Evolutionary conservation across 805 yeast genomes (phyloP), one percentile per base, ranked within the genome.

Genomic region (Lachancea cidri): DNA sequence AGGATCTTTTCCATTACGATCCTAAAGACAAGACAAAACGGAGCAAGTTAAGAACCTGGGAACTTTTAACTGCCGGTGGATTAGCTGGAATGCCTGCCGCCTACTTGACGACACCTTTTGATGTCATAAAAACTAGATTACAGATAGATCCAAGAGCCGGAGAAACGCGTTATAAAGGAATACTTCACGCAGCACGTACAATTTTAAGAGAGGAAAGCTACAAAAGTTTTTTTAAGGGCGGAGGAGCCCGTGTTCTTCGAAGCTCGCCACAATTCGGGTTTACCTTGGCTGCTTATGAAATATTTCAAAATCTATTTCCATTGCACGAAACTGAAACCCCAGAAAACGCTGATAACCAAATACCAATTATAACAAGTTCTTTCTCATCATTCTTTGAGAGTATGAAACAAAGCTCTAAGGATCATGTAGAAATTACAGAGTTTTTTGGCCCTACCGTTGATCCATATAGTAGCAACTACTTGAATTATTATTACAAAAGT

Each of bases 21-120:
- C 95, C 95, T 4, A 60, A 67, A 36, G 77, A 76, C 55, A 73
- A 77, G 19, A 72, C 72, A 41, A 75, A 79, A 53, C 71, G 75
- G 52, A 72, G 69, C 35, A 72, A 74, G 47, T 75, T 89, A 45
- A 79, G 78, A 47, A 78, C 94, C 20, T 81, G 91, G 83, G 95
- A 91, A 65, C 70, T 93, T 49, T 74, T 91, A 45, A 62, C 77
- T 4, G 77, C 94, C 46, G 98, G 98, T 64, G 97, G 95, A 8
- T 61, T 89, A 48, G 98, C 98, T 11, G 98, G 98, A 60, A 87
- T 94, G 71, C 98, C 98, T 7, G 94, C 98, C 22, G 98, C 98
- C 8, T 91, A 84, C 63, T 70, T 89, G 50, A 91, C 98, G 2
- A 91, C 98, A 0, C 98, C 98, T 2, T 88, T 87, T 57, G 98